Base-by-base conservation (phyloP, 2,329 filamentous ascomycete species). In the Apiospora marii region DNA sequence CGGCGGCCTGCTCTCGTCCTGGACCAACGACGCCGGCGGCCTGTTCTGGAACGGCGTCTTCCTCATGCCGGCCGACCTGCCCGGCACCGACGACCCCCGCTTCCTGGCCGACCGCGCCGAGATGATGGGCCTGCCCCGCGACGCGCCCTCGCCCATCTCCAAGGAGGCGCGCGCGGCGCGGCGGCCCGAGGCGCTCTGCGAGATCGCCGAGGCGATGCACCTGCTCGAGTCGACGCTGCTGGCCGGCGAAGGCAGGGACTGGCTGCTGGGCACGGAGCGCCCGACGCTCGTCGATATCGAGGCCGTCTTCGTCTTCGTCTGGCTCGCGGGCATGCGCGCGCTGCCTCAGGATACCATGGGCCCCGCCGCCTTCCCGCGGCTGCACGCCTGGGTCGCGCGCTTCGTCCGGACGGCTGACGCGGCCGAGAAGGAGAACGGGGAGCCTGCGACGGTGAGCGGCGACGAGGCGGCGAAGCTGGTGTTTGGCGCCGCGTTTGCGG, bases 221-320 rank as follows among this genome's bases (percentile, higher is more conserved):
- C 78, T 92, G 61, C 79, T 94, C 2, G 92, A 95, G 82, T 85
- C 82, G 2, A 88, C 87, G 0, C 79, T 94, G 71, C 83, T 95
- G 6, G 87, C 85, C 0, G 92, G 94, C 81, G 91, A 37, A 2
- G 92, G 94, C 81, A 85, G 92, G 71, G 79, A 87, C 3, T 94
- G 92, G 92, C 81, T 94, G 12, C 81, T 92, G 69, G 61, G 83
- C 14, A 88, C 85, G 1, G 77, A 85, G 3, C 80, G 80, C 24
- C 89, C 90, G 1, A 86, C 84, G 1, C 80, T 93, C 74, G 91
- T 89, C 4, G 93, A 95, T 79, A 90, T 94, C 73, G 90, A 94
- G 82, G 90, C 88, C 61, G 82, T 92, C 16, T 94, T 90, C 91
- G 86, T 88, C 0, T 87, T 94, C 75, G 87, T 92, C 80, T 94